Conservation (phyloP, 257 asterid species). For the Hygrophila difformis region DNA sequence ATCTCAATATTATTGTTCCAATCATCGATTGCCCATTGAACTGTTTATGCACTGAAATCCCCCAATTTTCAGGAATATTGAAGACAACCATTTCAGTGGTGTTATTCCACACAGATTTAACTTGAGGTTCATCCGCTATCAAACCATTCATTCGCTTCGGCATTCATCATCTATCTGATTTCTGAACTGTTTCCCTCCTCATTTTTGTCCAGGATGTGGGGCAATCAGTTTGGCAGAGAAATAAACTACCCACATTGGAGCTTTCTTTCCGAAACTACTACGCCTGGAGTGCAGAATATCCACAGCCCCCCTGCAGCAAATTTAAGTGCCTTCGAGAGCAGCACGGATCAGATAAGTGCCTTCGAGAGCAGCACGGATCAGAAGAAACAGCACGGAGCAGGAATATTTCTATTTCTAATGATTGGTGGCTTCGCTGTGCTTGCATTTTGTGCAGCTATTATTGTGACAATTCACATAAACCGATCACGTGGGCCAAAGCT, state of each 20-base stretch:
- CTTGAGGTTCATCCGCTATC: constrained; percentile 56
- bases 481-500: constrained; percentile 18
- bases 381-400: constrained; percentile 32
- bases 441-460: constrained; percentile 42
- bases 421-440: constrained; percentile 42
- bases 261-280: constrained; percentile 45
- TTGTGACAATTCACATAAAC: constrained; percentile 19
- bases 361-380: constrained; percentile 19
- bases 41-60: constrained; percentile 13
- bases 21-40: too few species aligned
- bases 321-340: constrained; percentile 50
- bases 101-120: constrained; percentile 74
- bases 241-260: constrained; percentile 70
- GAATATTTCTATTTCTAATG: constrained; percentile 25
- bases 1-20: not conserved
- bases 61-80: constrained; percentile 63
- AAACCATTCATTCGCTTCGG: too few species aligned
- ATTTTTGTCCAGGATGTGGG: constrained; percentile 56
- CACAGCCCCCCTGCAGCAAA: constrained; percentile 55
- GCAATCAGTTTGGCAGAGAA: constrained; percentile 52
- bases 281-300: constrained; percentile 44
- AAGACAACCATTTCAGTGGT: constrained; percentile 92
- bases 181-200: not conserved
- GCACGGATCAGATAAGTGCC: constrained; percentile 43
- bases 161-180: not conserved